Conservation (phyloP, 352 stramenopile species). For the Blastocystis sp. region DNA sequence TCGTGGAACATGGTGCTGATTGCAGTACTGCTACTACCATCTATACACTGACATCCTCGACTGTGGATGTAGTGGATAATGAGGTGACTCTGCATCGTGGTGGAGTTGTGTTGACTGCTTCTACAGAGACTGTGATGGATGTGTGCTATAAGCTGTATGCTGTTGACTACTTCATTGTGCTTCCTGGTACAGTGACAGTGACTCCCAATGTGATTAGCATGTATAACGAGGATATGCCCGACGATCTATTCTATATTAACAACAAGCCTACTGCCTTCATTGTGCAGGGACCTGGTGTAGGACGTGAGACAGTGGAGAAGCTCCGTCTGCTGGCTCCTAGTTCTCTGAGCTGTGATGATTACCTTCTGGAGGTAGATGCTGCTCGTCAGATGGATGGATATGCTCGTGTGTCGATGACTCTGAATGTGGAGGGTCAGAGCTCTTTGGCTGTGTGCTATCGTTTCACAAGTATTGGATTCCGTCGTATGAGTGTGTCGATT, state of each 20-base stretch:
- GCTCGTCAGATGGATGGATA: neutral
- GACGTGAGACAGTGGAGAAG: conserved; percentile 10
- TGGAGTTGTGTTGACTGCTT: neutral
- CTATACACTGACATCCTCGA: neutral
- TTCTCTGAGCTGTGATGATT: neutral
- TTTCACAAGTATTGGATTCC: neutral
- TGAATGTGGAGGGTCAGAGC: neutral
- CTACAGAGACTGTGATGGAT: conserved; percentile 32
- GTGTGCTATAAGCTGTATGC: conserved; percentile 58
- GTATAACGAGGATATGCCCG: neutral
- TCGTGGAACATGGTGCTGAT: neutral
- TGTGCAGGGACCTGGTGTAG: conserved; percentile 17
- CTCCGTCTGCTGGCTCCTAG: neutral
- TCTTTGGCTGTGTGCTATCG: conserved; percentile 26
- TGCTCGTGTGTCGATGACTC: neutral
- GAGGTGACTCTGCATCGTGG: conserved; percentile 12
- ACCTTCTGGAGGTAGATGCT: neutral
- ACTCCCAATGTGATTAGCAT: neutral
- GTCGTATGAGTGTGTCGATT: neutral
- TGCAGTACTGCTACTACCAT: neutral
- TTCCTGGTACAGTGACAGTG: neutral
- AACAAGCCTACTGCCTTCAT: neutral
- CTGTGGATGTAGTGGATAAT: conserved; percentile 25
- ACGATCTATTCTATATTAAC: conserved; percentile 41
- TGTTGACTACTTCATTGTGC: neutral